Percentiles rank a stretch among this genome's conserved stretches.
Conservation (phyloP, 1,284 basidiomycete species). For the Veloboletus limbatus region DNA sequence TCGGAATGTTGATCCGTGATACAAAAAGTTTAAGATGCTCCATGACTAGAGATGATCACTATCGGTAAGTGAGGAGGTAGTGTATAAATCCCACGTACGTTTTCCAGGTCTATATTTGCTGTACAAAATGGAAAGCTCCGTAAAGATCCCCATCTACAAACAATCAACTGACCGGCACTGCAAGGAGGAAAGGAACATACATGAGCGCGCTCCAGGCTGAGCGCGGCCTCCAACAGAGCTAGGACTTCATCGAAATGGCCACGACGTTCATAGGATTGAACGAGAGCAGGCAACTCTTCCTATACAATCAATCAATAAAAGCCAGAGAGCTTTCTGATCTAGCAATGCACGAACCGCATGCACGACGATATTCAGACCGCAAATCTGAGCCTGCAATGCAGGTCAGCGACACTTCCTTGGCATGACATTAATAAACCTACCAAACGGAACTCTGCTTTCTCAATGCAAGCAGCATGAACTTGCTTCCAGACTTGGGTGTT, state of each 20-base stretch:
- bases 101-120: conserved; percentile 97
- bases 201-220: conserved; percentile 95
- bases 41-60: conserved; percentile 68
- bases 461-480: conserved; percentile 97
- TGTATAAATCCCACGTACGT: conserved; percentile 48
- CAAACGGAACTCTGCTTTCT: conserved; percentile 95
- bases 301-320: conserved; percentile 30
- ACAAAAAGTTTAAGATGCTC: conserved; percentile 98
- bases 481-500: conserved; percentile 99
- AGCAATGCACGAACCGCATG: conserved; percentile 60
- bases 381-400: conserved; percentile 80
- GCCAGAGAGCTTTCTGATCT: neutral
- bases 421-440: conserved; percentile 34
- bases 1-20: conserved; percentile 93
- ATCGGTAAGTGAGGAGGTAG: conserved; percentile 14
- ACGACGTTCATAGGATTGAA: conserved; percentile 86
- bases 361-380: conserved; percentile 94
- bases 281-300: conserved; percentile 85
- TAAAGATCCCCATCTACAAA: conserved; percentile 82
- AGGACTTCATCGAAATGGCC: conserved; percentile 97
- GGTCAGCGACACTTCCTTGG: conserved; percentile 5
- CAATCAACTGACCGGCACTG: conserved; percentile 12
- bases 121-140: conserved; percentile 91
- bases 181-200: conserved; percentile 44
- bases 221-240: conserved; percentile 86